Base-by-base conservation (phyloP, 2,329 filamentous ascomycete species). In the Monosporascus sp. region DNA sequence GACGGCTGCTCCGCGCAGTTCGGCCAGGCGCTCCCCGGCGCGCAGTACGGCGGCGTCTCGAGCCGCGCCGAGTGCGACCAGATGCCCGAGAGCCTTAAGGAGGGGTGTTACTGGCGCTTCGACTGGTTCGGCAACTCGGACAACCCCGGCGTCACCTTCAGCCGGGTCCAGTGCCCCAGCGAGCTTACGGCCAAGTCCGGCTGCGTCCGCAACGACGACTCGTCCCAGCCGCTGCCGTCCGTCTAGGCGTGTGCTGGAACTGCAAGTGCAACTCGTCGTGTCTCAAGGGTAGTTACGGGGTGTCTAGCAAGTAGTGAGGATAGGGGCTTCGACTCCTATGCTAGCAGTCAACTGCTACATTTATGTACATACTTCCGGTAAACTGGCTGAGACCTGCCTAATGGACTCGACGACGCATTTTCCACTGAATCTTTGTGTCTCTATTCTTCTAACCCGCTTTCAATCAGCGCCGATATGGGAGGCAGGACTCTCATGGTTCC, bases 21-120 rank as follows among this genome's bases (percentile, higher is more conserved):
- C 62, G 68, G 69, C 16, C 65, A 69, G 17, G 66, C 68, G 3
- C 58, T 69, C 1, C 63, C 67, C 1, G 78, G 76, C 17, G 65
- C 66, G 4, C 70, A 72, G 56, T 80, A 79, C 61, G 78, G 77
- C 37, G 78, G 78, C 52, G 67, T 78, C 56, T 64, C 68, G 22
- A 67, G 66, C 52, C 68, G 72, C 49, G 65, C 67, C 27, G 65
- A 74, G 26, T 80, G 78, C 64, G 66, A 69, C 53, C 58, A 59
- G 24, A 74, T 81, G 64, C 78, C 78, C 5, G 59, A 61, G 2
- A 60, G 60, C 4, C 65, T 81, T 2, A 68, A 74, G 60, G 60
- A 63, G 7, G 78, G 78, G 11, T 81, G 78, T 61, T 68, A 74
- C 58, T 82, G 76, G 72, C 75, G 78, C 50, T 81, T 78, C 57